Base-by-base conservation (phyloP, 75 land plant species). In the Ceratopteris richardii region DNA sequence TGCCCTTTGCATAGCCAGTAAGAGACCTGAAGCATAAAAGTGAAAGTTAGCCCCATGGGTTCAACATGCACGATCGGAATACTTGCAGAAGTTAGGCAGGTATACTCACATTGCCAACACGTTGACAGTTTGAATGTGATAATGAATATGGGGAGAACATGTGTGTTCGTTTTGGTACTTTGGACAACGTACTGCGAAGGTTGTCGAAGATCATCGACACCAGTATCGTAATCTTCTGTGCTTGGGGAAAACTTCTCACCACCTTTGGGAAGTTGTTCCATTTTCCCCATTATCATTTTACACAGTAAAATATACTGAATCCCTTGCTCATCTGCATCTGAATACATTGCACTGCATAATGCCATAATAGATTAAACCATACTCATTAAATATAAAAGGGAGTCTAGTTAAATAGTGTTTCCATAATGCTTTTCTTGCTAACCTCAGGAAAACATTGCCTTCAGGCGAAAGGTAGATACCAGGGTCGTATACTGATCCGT, bases 241-340 rank as follows among this genome's bases (percentile, higher is more conserved):
- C 81, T 81, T 0, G 95, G 89, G 57, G 66, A 61, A 46, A 36
- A 62, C 53, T 80, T 80, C 12, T 44, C 23, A 31, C 77, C 77
- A 30, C 63, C 79, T 31, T 46, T 61, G 24, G 10, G 30, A 31
- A 87, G 67, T 46, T 67, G 47, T 55, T 87, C 91, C 59, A 70
- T 55, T 21, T 82, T 85, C 37, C 91, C 91, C 71, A 87, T 25
- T 47, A 87, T 73, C 11, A 84, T 79, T 39, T 72, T 66, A 21
- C 91, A 87, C 33, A 87, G 62, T 3, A 84, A 58, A 58, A 80
- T 51, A 56, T 81, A 67, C 24, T 54, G 65, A 23, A 70, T 40
- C 4, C 77, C 93, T 55, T 88, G 77, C 72, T 81, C 81, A 70
- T 91, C 88, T 67, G 69, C 63, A 77, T 84, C 88, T 61, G 79